Percentiles rank a stretch among this genome's conserved stretches.
phyloP scores from a whole-genome alignment of 176 grass and related monocot genomes.

The Triticum turgidum region DNA sequence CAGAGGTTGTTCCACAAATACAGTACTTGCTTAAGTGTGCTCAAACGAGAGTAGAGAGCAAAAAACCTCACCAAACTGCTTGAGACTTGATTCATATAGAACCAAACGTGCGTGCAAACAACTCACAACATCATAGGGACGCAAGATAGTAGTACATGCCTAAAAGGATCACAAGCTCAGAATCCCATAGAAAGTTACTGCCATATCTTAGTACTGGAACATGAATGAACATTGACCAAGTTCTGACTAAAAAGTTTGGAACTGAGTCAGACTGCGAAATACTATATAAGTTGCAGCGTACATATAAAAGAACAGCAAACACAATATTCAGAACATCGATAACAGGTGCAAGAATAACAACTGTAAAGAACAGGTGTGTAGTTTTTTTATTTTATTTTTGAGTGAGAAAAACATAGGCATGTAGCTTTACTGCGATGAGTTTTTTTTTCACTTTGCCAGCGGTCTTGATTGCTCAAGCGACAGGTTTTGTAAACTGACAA shows the following conservation, averaged over 20 bases:
- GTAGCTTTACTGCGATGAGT: too few relatives aligned
- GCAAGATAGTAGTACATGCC: not conserved
- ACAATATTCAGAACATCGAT: not conserved
- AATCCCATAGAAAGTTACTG: not conserved
- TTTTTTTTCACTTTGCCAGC: too few relatives aligned
- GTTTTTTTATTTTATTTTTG: too few relatives aligned
- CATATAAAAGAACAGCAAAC: not conserved
- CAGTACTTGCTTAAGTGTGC: not conserved
- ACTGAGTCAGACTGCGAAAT: not conserved
- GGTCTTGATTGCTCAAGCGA: too few relatives aligned
- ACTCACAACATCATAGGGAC: not conserved
- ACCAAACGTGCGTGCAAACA: not conserved
- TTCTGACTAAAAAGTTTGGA: not conserved
- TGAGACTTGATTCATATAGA: not conserved
- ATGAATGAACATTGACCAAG: not conserved
- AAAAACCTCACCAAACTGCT: too few relatives aligned
- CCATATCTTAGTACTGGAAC: not conserved
- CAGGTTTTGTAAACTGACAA: too few relatives aligned
- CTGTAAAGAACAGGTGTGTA: too few relatives aligned
- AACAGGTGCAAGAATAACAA: not conserved
- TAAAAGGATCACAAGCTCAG: not conserved
- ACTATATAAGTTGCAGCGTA: not conserved
- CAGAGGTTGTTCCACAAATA: too few relatives aligned
- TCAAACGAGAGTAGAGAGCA: not conserved
- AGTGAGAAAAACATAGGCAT: too few relatives aligned